Base-by-base conservation (phyloP, 345 rosid genomes). In the Gynandropsis gynandra region DNA sequence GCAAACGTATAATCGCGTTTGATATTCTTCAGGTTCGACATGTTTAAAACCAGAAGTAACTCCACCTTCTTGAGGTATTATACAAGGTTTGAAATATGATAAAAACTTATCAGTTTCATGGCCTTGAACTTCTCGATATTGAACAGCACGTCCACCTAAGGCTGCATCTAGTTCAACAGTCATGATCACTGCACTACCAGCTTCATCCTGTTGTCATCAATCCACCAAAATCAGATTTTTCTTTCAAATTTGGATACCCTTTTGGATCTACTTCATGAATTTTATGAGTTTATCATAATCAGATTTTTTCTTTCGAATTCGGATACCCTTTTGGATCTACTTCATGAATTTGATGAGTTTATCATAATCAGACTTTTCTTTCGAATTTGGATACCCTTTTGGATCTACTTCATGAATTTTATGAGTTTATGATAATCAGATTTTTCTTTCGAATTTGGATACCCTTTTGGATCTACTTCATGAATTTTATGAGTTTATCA, bases 141-240 rank as follows among this genome's bases (percentile, higher is more conserved):
- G 99, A 52, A 93, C 96, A 37, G 95, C 99, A 62, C 95, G 95
- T 33, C 99, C 99, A 58, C 99, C 99, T 54, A 93, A 95, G 13
- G 95, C 89, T 46, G 99, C 96, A 81, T 93, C 99, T 40, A 93
- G 73, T 59, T 93, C 99, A 63, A 93, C 89, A 47, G 97, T 88
- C 78, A 76, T 85, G 59, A 85, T 56, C 43, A 94, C 94, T 48
- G 92, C 95, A 43, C 76, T 62, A 71, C 97, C 97, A 42, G 94
- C 94, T 80, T 93, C 97, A 59, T 93, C 97, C 97, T 92, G 75
- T 63, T 56, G 33, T 48, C 61, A 73, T 38, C 58, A 54, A 70
- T 36, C n/a, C 29, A 52, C 51, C 61, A 52, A 33, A 35, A 65
- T 24, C 29, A 24, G 5, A 55, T 31, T 9, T 1, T 4, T 12